Base-by-base conservation (phyloP, 352 stramenopile species). In the Globisporangium yorkense region DNA sequence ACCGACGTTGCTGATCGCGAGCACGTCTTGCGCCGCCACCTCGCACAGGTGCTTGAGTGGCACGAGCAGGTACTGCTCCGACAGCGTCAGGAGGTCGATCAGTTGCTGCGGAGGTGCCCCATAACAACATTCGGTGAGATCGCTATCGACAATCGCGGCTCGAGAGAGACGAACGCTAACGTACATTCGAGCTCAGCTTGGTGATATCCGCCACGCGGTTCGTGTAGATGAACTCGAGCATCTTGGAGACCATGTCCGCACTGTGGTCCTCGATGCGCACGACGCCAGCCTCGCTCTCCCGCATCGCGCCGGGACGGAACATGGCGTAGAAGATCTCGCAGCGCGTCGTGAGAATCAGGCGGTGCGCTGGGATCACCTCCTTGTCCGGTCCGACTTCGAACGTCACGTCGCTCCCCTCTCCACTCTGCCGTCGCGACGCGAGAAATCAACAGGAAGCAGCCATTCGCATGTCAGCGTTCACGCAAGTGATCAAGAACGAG, bases 141-240 rank as follows among this genome's bases (percentile, higher is more conserved):
- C 24, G 9, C 44, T 24, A 31, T 31, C 44, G 3, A 24, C 18
- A 49, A 5, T 9, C 3, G 6, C 41, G 18, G 3, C 35, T 15
- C 12, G 35, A 15, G 35, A 41, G 20, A 45, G 10, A 10, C 9
- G 10, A 6, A 27, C 24, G 18, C 24, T 29, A 18, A 76, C 77
- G 43, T 70, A 93, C 85, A 40, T 80, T 80, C 1, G 81, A 87
- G 46, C 71, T 84, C 39, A 92, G 71, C 59, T 89, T 89, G 55
- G 48, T 48, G 49, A 97, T 70, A 56, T 96, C 88, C 16, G 79
- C 67, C 8, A 97, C 81, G 12, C 79, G 74, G 66, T 97, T 96
- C 3, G 89, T 96, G 68, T 97, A 97, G 51, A 97, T 92, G 60
- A 93, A 97, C 73, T 97, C 89, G 46, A 97, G 79, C 80, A 97